Base-by-base conservation (phyloP, 768 basidiomycete genomes). In the Mycena vulgaris region DNA sequence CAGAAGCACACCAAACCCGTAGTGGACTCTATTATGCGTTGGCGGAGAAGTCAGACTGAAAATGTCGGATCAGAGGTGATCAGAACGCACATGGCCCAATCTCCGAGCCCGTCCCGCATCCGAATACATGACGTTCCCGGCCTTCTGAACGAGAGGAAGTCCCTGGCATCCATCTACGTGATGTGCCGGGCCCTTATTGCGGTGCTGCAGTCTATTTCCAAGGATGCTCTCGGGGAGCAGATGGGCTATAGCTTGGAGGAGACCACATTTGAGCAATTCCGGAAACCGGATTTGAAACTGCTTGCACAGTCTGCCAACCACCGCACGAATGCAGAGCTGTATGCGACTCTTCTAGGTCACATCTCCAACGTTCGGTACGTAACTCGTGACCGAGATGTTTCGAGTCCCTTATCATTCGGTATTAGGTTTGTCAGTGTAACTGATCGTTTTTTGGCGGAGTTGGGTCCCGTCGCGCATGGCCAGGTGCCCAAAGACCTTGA, bases 381-480 rank as follows among this genome's bases (percentile, higher is more conserved):
- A 33, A 37, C 53, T 47, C 31, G 8, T 55, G 57, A 31, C 45
- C 21, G 23, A 14, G 21, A 19, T 53, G 11, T 52, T 37, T 23
- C 59, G 28, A 23, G 5, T 55, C 25, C 28, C 67, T 60, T 1
- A 68, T 37, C 23, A 28, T 4, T 58, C 39, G 27, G 52, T 45
- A 21, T 9, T 65, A 95, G 96, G 60, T 98, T 98, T 74, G 85
- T 93, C 73, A 96, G 92, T 67, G 94, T 98, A n/a, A 95, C 95
- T 5, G 96, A 98, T 80, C 90, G 95, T 0, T 98, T 97, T 78
- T 80, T 96, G 58, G 86, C 87, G 1, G 96, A 97, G 75, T 84
- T 98, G 37, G 85, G 84, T 7, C 94, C 94, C 31, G 86, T 95
- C 10, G 88, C 90, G 19, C 85, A 87, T n/a, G 92, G 90, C 1